Conservation (phyloP, 306 rosid genomes). For the Rosa chinensis region DNA sequence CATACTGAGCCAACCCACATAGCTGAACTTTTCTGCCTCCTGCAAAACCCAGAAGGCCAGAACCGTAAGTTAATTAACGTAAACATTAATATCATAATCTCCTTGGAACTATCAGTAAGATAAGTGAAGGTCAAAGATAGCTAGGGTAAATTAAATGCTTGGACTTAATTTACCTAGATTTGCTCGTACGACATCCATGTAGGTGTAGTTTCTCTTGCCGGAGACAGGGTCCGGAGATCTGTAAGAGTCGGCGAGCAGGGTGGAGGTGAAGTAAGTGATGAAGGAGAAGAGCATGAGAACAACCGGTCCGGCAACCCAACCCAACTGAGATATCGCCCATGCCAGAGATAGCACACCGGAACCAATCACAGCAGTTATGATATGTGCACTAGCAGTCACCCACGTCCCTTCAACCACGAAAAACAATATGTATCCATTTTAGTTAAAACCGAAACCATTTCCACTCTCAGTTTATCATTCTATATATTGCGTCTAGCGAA, state of each 20-base stretch:
- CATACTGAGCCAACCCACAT: conserved; percentile 90
- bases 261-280: conserved; percentile 88
- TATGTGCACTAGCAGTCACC: conserved; percentile 96
- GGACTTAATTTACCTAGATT: conserved; percentile 59
- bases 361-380: conserved; percentile 94
- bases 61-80: not conserved
- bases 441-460: not conserved
- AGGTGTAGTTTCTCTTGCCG: conserved; percentile 87
- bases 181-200: conserved; percentile 69
- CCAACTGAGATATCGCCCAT: conserved; percentile 91
- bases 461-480: not conserved
- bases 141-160: not conserved
- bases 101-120: not conserved
- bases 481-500: too few species aligned
- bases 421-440: not conserved
- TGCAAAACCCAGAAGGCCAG: conserved; percentile 12
- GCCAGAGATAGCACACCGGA: conserved; percentile 95
- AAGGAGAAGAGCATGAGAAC: conserved; percentile 79
- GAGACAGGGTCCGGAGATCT: conserved; percentile 82
- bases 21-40: conserved; percentile 82
- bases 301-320: conserved; percentile 90
- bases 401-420: conserved; percentile 62
- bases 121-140: not conserved
- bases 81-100: not conserved
- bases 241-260: conserved; percentile 84